phyloP scores from a whole-genome alignment of 2,329 filamentous ascomycete species.

The Shiraia sp. region DNA sequence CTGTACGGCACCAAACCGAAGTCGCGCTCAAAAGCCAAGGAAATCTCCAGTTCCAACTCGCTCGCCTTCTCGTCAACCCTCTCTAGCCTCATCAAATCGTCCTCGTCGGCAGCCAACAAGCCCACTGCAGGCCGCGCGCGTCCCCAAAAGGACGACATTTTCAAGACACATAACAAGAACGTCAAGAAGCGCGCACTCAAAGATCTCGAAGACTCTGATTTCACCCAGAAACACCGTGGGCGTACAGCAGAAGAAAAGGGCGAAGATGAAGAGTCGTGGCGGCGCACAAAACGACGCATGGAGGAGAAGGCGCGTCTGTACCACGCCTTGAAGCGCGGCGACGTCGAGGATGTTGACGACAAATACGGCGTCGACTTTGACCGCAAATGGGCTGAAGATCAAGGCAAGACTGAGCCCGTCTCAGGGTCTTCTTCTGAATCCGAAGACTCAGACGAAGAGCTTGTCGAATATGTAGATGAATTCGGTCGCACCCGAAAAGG shows the following conservation, averaged over 20 bases:
- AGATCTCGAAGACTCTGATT: conserved; percentile 60
- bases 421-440: conserved; percentile 46
- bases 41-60: conserved; percentile 69
- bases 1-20: conserved; percentile 80
- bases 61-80: conserved; percentile 89
- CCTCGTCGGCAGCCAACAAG: conserved; percentile 50
- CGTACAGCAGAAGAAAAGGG: conserved; percentile 59
- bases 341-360: conserved; percentile 66
- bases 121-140: conserved; percentile 57
- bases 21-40: conserved; percentile 57
- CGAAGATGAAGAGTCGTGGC: conserved; percentile 60
- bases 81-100: conserved; percentile 70
- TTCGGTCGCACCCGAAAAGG: conserved; percentile 81
- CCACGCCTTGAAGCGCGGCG: conserved; percentile 86
- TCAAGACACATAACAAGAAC: conserved; percentile 67
- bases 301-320: conserved; percentile 89
- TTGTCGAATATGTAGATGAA: conserved; percentile 89
- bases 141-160: conserved; percentile 69
- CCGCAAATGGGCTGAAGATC: conserved; percentile 83
- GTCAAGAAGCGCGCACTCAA: conserved; percentile 65
- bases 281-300: conserved; percentile 78
- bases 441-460: conserved; percentile 54
- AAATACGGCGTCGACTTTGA: conserved; percentile 87
- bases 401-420: conserved; percentile 49
- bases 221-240: conserved; percentile 64